Conservation (phyloP, 2,329 filamentous ascomycete species). For the Paraphoma sp. region DNA sequence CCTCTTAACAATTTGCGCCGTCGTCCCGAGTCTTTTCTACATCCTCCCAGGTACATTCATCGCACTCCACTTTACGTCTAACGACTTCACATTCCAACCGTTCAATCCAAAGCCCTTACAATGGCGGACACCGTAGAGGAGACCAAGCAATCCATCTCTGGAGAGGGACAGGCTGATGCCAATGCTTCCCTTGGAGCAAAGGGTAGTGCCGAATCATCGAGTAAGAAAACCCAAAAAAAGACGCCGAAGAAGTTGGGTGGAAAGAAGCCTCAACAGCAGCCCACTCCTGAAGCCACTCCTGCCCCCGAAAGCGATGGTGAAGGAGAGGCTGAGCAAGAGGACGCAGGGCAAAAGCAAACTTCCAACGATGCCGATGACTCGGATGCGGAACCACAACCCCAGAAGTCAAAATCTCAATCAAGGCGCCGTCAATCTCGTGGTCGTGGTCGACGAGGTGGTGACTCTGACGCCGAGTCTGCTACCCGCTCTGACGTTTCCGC, state of each 20-base stretch:
- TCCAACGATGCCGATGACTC: conserved; percentile 49
- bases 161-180: conserved; percentile 47
- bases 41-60: conserved; percentile 21
- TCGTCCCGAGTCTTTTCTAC: conserved; percentile 21
- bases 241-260: conserved; percentile 58
- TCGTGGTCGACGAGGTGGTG: conserved; percentile 53
- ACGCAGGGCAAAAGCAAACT: conserved; percentile 46
- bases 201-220: conserved; percentile 47
- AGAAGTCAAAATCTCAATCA: conserved; percentile 53
- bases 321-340: conserved; percentile 51
- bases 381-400: conserved; percentile 54
- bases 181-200: conserved; percentile 45
- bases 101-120: conserved; percentile 22
- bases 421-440: conserved; percentile 59
- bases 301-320: conserved; percentile 53
- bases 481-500: conserved; percentile 61
- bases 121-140: conserved; percentile 50
- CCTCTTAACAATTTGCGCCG: conserved; percentile 41
- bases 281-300: conserved; percentile 56
- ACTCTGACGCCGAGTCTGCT: conserved; percentile 62
- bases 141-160: conserved; percentile 44
- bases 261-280: conserved; percentile 54
- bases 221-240: conserved; percentile 56
- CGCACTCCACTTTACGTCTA: conserved; percentile 14
- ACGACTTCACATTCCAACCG: conserved; percentile 11